Base-by-base conservation (phyloP, 805 yeast genomes). In the Schizosaccharomyces osmophilus region DNA sequence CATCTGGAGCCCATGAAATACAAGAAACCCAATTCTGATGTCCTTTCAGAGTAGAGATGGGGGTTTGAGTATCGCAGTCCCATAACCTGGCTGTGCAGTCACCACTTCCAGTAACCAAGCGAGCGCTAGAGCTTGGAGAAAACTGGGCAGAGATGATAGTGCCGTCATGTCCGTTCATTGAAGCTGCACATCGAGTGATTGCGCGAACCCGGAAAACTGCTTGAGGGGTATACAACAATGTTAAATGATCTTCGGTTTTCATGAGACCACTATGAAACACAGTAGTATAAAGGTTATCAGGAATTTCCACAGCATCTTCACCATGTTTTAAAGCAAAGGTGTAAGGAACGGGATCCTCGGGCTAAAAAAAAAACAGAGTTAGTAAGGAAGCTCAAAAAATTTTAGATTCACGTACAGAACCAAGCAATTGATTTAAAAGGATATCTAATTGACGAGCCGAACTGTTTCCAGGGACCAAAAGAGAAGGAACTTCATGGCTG, bases 31-130 rank as follows among this genome's bases (percentile, higher is more conserved):
- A 93, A 73, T 89, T 87, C 11, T 80, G 74, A 68, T 93, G 98
- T 0, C 97, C 97, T 4, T 76, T 68, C 61, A 93, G 73, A 0
- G 95, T 86, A 64, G 81, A 78, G 68, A 83, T 74, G 8, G 96
- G 95, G 0, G 98, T 93, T 66, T 87, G 93, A 0, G 97, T 89
- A 67, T 87, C 83, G 71, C 95, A 85, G 72, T 89, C 97, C 98
- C 98, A 93, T 59, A 90, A 79, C 69, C 97, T 77, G 1, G 97
- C 97, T 8, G 97, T 89, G 45, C 84, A 80, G 72, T 93, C 98
- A 57, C 98, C 98, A 5, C 96, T 87, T 45, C 98, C 98, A 0
- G 97, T 85, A 51, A 86, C 93, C 84, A 89, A 82, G 66, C 86
- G 76, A 1, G 89, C 78, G 19, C 90, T 80, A 19, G 89, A 83